These are phyloP conservation scores for Phytophthora crassamura DNA, from an alignment of 352 stramenopile genomes.

Conservation along the genomic window DNA sequence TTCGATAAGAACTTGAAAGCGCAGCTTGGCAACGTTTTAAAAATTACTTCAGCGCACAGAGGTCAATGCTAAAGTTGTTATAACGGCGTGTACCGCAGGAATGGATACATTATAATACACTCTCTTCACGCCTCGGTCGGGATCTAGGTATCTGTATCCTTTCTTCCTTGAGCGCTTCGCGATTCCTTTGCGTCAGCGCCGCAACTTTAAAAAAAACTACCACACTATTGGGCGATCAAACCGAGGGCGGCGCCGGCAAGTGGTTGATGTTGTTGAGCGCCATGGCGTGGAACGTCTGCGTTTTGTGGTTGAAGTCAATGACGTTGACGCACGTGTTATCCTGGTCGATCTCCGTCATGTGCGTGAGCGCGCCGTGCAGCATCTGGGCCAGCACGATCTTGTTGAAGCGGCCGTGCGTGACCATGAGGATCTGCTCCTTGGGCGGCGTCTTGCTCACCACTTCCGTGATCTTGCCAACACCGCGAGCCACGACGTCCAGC, in stretches of 20 bases:
- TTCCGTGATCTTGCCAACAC: constrained; percentile 68
- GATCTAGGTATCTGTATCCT: constrained; percentile 10
- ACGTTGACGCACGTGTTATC: constrained; percentile 90
- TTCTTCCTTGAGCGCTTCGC: background rate
- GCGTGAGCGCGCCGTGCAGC: constrained; percentile 58
- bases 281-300: constrained; percentile 61
- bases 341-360: constrained; percentile 76
- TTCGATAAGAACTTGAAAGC: too few relatives aligned
- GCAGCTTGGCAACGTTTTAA: too few relatives aligned
- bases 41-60: too few relatives aligned
- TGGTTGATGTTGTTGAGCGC: constrained; percentile 78
- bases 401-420: constrained; percentile 88
- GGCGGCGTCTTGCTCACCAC: constrained; percentile 45
- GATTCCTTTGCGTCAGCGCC: background rate
- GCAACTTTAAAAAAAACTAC: constrained; percentile 12
- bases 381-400: constrained; percentile 81
- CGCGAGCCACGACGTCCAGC: constrained; percentile 69
- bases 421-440: constrained; percentile 74
- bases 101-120: constrained; percentile 31
- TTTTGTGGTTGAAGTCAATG: constrained; percentile 75
- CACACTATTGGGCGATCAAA: constrained; percentile 13
- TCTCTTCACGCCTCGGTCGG: background rate
- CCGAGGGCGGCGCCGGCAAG: constrained; percentile 43
- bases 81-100: background rate
- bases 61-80: background rate